Evolutionary conservation across 2,329 filamentous ascomycete species (phyloP).

Genomic region (Ampelomyces quisqualis): DNA sequence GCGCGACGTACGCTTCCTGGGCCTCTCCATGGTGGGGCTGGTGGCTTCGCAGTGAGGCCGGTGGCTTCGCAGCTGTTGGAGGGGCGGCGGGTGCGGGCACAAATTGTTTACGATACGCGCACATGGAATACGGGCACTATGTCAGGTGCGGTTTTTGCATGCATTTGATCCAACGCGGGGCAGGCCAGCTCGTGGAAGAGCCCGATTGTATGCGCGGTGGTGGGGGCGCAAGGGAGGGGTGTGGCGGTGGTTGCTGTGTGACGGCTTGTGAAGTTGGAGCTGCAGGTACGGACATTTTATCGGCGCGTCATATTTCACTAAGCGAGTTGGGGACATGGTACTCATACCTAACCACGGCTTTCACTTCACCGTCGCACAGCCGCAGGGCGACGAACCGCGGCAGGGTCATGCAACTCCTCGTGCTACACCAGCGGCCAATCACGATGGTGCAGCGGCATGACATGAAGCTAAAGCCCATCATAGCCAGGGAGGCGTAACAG

Average conservation of each 20-base stretch:
- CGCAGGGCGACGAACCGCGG: no score
- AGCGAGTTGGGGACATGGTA: slow-evolving; percentile 5
- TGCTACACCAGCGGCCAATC: background rate
- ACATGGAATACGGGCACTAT: slow-evolving; percentile 39
- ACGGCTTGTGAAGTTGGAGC: slow-evolving; percentile 22
- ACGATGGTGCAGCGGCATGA: background rate
- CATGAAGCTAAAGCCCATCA: no score
- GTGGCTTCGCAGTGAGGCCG: slow-evolving; percentile 34
- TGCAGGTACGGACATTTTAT: slow-evolving; percentile 26
- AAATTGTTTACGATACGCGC: slow-evolving; percentile 38
- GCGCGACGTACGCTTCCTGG: slow-evolving; percentile 48
- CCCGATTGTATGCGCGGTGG: slow-evolving; percentile 17
- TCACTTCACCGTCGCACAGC: no score
- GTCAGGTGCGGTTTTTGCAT: slow-evolving; percentile 35
- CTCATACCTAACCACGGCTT: slow-evolving; percentile 2
- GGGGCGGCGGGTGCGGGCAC: slow-evolving; percentile 36
- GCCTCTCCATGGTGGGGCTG: slow-evolving; percentile 49
- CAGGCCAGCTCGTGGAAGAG: slow-evolving; percentile 22
- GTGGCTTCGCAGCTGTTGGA: slow-evolving; percentile 36
- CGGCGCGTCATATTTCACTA: slow-evolving; percentile 19
- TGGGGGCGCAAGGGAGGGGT: slow-evolving; percentile 13
- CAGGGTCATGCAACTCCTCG: no score
- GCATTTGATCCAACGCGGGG: slow-evolving; percentile 37
- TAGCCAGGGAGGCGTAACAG: no score
- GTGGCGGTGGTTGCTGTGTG: slow-evolving; percentile 8